Percentiles rank a stretch among this genome's conserved stretches.
phyloP scores from a whole-genome alignment of 495 filamentous ascomycete species.

The Sporormia fimetaria region DNA sequence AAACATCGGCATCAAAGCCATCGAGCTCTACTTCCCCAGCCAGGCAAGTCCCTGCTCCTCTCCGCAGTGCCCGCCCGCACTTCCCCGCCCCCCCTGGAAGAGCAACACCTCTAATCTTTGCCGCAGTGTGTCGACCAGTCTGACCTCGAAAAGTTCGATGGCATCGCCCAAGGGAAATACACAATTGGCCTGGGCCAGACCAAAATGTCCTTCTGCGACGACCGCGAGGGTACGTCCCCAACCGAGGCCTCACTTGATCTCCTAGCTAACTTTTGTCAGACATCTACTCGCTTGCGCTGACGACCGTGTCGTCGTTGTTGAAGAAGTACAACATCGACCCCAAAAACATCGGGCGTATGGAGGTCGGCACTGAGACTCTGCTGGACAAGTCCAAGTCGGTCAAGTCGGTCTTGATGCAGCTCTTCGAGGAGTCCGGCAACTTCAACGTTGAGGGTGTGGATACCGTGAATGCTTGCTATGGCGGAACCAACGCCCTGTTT shows the following conservation, averaged over 20 bases:
- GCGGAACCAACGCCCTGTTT: constrained; percentile 94
- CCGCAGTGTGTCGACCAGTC: constrained; percentile 86
- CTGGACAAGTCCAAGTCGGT: constrained; percentile 99
- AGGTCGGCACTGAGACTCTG: constrained; percentile 96
- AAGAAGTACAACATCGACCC: constrained; percentile 90
- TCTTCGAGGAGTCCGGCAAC: constrained; percentile 73
- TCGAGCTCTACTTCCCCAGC: constrained; percentile 95
- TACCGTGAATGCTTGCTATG: constrained; percentile 96
- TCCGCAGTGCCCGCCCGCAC: background rate
- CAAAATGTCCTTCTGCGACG: constrained; percentile 99
- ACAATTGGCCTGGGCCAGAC: constrained; percentile 99
- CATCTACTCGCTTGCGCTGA: constrained; percentile 95
- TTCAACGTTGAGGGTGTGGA: constrained; percentile 95
- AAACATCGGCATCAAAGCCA: constrained; percentile 99
- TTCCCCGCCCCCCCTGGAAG: constrained; percentile 3
- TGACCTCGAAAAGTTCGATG: constrained; percentile 97
- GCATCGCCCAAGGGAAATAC: constrained; percentile 88
- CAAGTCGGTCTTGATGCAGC: constrained; percentile 98
- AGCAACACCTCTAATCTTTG: constrained; percentile 14
- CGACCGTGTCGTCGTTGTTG: constrained; percentile 75
- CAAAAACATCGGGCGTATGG: constrained; percentile 79
- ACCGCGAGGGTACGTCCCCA: constrained; percentile 70
- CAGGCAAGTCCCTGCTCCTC: constrained; percentile 52
- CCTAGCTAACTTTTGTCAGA: constrained; percentile 42
- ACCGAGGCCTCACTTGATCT: background rate